A percentile compares a stretch with the other conserved stretches of the same genome.
Evolutionary conservation across 352 stramenopile genomes (phyloP).

Genomic region (Phytophthora crassamura): DNA sequence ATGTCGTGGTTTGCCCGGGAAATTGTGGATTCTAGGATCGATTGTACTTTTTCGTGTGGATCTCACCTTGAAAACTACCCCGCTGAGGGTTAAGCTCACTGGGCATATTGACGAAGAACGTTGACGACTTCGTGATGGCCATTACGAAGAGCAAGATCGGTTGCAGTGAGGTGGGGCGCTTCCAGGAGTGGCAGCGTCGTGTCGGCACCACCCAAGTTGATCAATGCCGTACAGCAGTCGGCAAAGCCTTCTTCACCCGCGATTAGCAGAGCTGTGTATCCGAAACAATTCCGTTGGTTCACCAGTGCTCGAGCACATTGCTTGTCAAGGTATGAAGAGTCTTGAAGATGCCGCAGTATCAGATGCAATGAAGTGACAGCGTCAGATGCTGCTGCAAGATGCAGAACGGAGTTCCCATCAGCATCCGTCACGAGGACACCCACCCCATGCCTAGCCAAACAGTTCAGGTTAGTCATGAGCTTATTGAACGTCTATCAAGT

Average conservation of each 20-base stretch:
- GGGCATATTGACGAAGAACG: conserved; percentile 15
- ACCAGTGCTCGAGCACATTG: conserved; percentile 15
- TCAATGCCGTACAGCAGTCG: conserved; percentile 21
- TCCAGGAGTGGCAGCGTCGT: conserved; percentile 16
- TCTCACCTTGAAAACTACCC: too few species aligned
- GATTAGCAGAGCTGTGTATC: conserved; percentile 35
- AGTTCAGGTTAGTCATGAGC: not conserved
- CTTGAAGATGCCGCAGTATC: conserved; percentile 16
- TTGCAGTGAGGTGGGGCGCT: conserved; percentile 17
- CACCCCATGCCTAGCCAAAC: conserved; percentile 18
- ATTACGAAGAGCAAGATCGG: conserved; percentile 25
- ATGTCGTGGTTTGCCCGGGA: too few species aligned
- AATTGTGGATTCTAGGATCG: too few species aligned
- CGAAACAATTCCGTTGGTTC: conserved; percentile 33
- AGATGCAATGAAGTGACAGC: conserved; percentile 14
- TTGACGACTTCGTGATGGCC: conserved; percentile 26
- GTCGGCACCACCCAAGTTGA: conserved; percentile 11
- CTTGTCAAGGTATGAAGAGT: conserved; percentile 16
- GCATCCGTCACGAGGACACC: conserved; percentile 22
- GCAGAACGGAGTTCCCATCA: conserved; percentile 31
- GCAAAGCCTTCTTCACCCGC: conserved; percentile 30
- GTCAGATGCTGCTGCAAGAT: conserved; percentile 29
- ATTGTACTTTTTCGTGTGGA: too few species aligned
- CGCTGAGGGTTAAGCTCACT: too few species aligned
- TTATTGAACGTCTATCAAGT: not conserved